phyloP scores from a whole-genome alignment of 2,329 filamentous ascomycete genomes.

The Fusarium piperis region DNA sequence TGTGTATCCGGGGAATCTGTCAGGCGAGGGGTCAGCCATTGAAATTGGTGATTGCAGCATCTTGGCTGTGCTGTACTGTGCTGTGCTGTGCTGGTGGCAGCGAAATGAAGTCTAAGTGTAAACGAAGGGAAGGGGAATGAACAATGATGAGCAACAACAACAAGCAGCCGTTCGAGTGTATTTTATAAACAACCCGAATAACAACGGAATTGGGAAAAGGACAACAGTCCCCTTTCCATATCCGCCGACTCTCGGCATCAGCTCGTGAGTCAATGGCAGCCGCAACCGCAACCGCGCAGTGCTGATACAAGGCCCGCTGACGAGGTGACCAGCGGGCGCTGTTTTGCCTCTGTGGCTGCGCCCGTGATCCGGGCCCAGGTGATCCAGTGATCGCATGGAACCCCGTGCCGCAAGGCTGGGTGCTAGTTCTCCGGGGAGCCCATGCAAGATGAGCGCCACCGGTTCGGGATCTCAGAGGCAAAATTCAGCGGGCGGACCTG shows the following conservation, averaged over 20 bases:
- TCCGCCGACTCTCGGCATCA: constrained; percentile 20
- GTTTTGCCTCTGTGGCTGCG: constrained; percentile 20
- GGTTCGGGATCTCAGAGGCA: constrained; percentile 37
- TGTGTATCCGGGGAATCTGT: constrained; percentile 58
- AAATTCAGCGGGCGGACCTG: constrained; percentile 19
- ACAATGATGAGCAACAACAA: constrained; percentile 10
- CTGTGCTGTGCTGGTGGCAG: constrained; percentile 17
- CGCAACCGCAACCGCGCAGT: constrained; percentile 3
- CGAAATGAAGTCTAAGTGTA: constrained; percentile 12
- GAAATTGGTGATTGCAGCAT: constrained; percentile 52
- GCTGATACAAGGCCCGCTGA: constrained; percentile 31
- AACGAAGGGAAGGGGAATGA: constrained; percentile 15
- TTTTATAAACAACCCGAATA: constrained; percentile 35
- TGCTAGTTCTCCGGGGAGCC: constrained; percentile 18
- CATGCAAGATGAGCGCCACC: constrained; percentile 33
- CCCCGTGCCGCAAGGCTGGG: constrained; percentile 21
- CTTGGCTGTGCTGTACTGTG: constrained; percentile 34
- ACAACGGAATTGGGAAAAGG: constrained; percentile 11
- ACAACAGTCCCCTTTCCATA: constrained; percentile 19
- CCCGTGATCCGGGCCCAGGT: constrained; percentile 25
- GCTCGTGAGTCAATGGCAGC: constrained; percentile 24
- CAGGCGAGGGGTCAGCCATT: constrained; percentile 53
- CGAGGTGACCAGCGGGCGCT: constrained; percentile 15
- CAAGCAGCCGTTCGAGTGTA: constrained; percentile 13
- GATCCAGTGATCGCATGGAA: constrained; percentile 18